phyloP scores from a whole-genome alignment of 148 eudicot species.

The Arbutus unedo region DNA sequence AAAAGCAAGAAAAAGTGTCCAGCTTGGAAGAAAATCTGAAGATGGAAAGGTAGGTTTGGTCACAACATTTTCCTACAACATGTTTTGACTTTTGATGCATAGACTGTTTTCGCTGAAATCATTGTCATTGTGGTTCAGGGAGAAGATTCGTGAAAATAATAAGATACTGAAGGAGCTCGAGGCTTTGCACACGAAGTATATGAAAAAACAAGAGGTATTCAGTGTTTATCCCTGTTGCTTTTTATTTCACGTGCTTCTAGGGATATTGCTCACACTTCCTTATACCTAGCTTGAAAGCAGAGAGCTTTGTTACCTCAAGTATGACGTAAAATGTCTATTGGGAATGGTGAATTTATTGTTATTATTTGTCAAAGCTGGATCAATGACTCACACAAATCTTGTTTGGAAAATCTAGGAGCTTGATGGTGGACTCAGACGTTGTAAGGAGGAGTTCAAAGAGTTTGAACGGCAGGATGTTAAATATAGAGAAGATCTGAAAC shows the following conservation, averaged over 20 bases:
- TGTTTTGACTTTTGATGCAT: not conserved
- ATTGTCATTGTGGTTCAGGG: constrained; percentile 40
- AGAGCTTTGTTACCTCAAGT: not conserved
- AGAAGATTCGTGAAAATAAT: constrained; percentile 61
- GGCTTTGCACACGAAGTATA: constrained; percentile 62
- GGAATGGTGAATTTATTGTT: not conserved
- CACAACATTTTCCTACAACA: not conserved
- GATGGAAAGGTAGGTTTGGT: constrained; percentile 54
- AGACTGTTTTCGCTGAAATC: not conserved
- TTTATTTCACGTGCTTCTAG: not conserved
- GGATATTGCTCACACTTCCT: not conserved
- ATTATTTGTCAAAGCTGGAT: not conserved
- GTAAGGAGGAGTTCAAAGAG: constrained; percentile 87
- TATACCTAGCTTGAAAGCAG: not conserved
- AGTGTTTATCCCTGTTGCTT: not conserved
- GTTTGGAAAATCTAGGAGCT: constrained; percentile 58
- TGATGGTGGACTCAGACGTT: constrained; percentile 50
- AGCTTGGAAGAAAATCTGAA: constrained; percentile 65
- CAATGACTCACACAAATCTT: not conserved
- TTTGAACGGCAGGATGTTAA: constrained; percentile 96
- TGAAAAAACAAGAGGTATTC: constrained; percentile 77
- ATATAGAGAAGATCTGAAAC: constrained; percentile 79
- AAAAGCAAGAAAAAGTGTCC: constrained; percentile 53
- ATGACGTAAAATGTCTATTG: not conserved
- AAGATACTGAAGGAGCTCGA: constrained; percentile 77